Base-by-base conservation (phyloP, 495 filamentous ascomycete species). In the Penicillium canescens region DNA sequence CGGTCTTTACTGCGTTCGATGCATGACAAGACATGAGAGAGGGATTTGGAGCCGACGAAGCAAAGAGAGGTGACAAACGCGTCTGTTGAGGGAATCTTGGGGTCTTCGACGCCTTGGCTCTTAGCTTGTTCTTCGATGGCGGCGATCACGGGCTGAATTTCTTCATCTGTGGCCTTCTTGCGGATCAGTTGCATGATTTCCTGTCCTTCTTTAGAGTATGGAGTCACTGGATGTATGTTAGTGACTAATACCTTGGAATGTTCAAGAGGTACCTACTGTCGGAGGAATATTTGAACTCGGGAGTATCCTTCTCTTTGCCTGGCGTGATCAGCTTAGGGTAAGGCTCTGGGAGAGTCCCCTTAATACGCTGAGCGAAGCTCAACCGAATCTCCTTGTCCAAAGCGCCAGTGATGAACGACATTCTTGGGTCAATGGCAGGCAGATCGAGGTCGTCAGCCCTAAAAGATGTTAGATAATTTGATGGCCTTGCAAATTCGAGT, bases 371-470 rank as follows among this genome's bases (percentile, higher is more conserved):
- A 0, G 95, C 91, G 70, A 99, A 99, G 63, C 90, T 96, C 33
- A 98, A 80, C 16, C 95, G 86, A 51, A 98, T 96, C 70, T 99
- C 94, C 75, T 98, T 98, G 69, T 99, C 95, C 42, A 99, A 74
- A 9, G 90, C 84, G 9, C 91, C 94, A 18, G 82, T 69, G 39
- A 99, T 95, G 70, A 98, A 96, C 5, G 92, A 87, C 73, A 96
- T 96, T 66, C 87, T 87, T 10, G 94, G 92, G 67, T 96, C 85
- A 14, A 94, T 70, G 38, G 84, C 71, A 0, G 90, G 79, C 21
- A 92, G 82, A 10, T 83, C 81, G 14, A 96, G 81, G 70, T 98
- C 91, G 36, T 95, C 91, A 50, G 88, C 82, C 84, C 84, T 87
- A 42, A 38, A 11, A 14, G 6, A 40, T 43, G 37, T 51, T 39